These are phyloP conservation scores for Baudoinia panamericana DNA, from an alignment of 495 filamentous ascomycete species.

Conservation along the genomic window DNA sequence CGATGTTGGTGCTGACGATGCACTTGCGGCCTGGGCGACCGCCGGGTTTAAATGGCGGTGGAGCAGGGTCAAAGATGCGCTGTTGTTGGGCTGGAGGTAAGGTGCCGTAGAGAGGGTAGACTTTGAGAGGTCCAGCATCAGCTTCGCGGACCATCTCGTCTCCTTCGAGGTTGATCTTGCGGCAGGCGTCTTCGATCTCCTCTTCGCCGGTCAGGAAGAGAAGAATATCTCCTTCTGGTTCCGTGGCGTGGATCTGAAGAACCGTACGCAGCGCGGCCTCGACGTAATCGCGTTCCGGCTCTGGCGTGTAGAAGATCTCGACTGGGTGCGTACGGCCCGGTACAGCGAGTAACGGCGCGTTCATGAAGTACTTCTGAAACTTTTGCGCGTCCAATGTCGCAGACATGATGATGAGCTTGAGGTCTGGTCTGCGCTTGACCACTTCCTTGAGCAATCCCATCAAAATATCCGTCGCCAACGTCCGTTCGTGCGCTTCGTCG, in stretches of 20 bases:
- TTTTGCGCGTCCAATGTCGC: conserved; percentile 94
- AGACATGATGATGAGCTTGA: conserved; percentile 91
- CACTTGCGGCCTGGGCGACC: conserved; percentile 86
- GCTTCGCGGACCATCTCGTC: conserved; percentile 84
- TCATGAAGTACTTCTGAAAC: conserved; percentile 87
- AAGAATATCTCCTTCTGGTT: conserved; percentile 87
- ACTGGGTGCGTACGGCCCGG: conserved; percentile 93
- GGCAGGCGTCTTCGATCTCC: conserved; percentile 92
- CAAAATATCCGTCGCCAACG: conserved; percentile 88
- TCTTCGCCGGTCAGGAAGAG: conserved; percentile 97
- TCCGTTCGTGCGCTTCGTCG: conserved; percentile 95
- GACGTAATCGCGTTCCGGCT: conserved; percentile 92
- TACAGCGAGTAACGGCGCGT: conserved; percentile 84
- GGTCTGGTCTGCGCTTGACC: conserved; percentile 66
- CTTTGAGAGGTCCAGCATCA: conserved; percentile 75
- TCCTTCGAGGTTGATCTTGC: conserved; percentile 79
- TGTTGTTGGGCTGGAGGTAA: conserved; percentile 88
- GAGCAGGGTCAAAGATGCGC: conserved; percentile 83
- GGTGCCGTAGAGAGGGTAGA: conserved; percentile 90
- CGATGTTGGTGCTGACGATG: conserved; percentile 95
- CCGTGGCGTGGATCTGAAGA: conserved; percentile 85
- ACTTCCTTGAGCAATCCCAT: conserved; percentile 94
- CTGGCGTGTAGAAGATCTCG: conserved; percentile 95
- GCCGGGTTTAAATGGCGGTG: conserved; percentile 53
- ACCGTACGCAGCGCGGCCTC: conserved; percentile 91